These are phyloP conservation scores for Immersiella caudata DNA, from an alignment of 495 filamentous ascomycete genomes.

Conservation along the genomic window DNA sequence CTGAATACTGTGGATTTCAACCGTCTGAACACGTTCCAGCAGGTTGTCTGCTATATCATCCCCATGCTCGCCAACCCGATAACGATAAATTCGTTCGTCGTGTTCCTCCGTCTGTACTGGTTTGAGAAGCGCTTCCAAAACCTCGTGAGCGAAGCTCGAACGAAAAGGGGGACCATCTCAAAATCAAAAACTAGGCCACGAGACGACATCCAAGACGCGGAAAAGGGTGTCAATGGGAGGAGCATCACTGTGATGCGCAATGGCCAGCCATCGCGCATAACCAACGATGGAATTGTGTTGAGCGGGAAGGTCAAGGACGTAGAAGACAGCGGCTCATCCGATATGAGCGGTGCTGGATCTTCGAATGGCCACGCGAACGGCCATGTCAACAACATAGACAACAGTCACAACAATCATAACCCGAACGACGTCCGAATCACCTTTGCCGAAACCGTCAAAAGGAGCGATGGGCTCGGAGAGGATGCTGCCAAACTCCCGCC, in stretches of 20 bases:
- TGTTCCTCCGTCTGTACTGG: conserved; percentile 93
- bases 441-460: conserved; percentile 64
- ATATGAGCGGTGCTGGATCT: conserved; percentile 2
- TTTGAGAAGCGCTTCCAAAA: conserved; percentile 86
- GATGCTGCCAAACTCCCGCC: conserved; percentile 51
- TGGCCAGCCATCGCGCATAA: conserved; percentile 45
- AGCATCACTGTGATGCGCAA: conserved; percentile 74
- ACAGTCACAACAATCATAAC: neutral
- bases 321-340: conserved; percentile 16
- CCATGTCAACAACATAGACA: conserved; percentile 3
- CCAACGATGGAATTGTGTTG: conserved; percentile 51
- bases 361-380: conserved; percentile 27
- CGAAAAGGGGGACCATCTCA: conserved; percentile 47
- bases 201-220: conserved; percentile 57
- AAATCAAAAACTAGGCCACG: conserved; percentile 60
- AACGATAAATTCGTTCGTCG: conserved; percentile 82
- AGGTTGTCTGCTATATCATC: conserved; percentile 69
- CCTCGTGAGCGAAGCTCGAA: conserved; percentile 60
- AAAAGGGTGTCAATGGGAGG: conserved; percentile 70
- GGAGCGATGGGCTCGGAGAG: conserved; percentile 46
- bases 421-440: conserved; percentile 50
- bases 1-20: conserved; percentile 56
- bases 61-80: conserved; percentile 84
- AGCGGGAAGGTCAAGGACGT: conserved; percentile 18
- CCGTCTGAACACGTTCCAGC: conserved; percentile 79